These are phyloP conservation scores for Diutina sp. DNA, from an alignment of 1,139 yeast species.

Conservation along the genomic window DNA sequence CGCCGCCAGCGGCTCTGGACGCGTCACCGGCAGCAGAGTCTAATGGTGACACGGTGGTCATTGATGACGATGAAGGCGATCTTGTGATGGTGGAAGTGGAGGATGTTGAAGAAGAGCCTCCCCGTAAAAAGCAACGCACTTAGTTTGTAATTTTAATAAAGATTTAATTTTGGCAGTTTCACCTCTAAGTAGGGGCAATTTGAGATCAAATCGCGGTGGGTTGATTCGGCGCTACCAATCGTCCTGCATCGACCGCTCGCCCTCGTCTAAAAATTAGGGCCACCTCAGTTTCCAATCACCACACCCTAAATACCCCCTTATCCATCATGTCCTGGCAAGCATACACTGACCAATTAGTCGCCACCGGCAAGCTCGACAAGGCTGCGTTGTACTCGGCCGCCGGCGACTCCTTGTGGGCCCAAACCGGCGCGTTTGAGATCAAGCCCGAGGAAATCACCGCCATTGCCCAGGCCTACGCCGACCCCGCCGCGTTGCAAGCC, in stretches of 20 bases:
- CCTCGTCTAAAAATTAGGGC: conserved; percentile 1
- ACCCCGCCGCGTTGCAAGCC: conserved; percentile 68
- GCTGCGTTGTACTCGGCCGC: conserved; percentile 91
- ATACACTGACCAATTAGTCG: conserved; percentile 83
- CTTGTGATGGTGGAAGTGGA: neutral
- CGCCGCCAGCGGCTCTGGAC: neutral
- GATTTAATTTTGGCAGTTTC: no score
- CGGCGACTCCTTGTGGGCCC: conserved; percentile 94
- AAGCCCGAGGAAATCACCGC: conserved; percentile 59
- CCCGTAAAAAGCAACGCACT: neutral
- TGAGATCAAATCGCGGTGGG: neutral
- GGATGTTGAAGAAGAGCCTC: neutral
- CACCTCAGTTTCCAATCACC: neutral
- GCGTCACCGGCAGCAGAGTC: neutral
- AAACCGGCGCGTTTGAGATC: conserved; percentile 58
- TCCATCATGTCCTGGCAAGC: conserved; percentile 43
- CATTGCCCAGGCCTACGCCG: conserved; percentile 69
- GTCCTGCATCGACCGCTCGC: neutral
- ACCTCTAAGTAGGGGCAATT: no score
- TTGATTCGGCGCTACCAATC: neutral
- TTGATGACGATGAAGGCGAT: neutral
- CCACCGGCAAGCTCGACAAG: conserved; percentile 77
- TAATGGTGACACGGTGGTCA: neutral
- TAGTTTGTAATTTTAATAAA: no score
- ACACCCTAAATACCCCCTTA: neutral